Evolutionary conservation across 2,329 filamentous ascomycete genomes (phyloP).

Genomic region (Stemphylium lycopersici): DNA sequence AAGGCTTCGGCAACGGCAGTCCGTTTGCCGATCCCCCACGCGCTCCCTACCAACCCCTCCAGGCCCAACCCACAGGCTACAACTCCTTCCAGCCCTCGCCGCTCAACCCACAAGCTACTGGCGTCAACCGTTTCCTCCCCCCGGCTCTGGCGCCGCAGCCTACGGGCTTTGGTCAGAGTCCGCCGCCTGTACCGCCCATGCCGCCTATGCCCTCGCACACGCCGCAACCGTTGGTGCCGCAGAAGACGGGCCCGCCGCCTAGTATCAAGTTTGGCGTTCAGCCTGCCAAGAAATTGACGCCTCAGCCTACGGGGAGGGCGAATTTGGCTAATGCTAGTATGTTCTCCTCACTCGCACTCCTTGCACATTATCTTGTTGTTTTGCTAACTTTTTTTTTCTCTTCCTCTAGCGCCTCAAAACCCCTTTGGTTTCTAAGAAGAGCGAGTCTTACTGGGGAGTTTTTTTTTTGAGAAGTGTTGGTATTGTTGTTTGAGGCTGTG

Average conservation of each 20-base stretch:
- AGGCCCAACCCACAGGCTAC: conserved; percentile 50
- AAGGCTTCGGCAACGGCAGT: conserved; percentile 56
- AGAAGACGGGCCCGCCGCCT: conserved; percentile 85
- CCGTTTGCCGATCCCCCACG: conserved; percentile 62
- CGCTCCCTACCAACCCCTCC: conserved; percentile 48
- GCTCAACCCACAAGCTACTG: conserved; percentile 61
- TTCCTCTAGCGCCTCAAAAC: conserved; percentile 68
- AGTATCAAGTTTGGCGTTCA: conserved; percentile 87
- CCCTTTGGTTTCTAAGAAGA: conserved; percentile 76
- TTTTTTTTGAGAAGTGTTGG: too few relatives aligned
- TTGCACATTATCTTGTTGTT: too few relatives aligned
- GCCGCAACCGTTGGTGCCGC: conserved; percentile 71
- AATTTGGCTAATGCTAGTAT: conserved; percentile 96
- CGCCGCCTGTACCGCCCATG: conserved; percentile 64
- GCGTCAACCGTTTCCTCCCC: conserved; percentile 56
- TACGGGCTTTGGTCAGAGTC: conserved; percentile 60
- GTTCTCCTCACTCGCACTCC: too few relatives aligned
- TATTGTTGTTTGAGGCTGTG: not conserved
- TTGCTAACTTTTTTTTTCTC: conserved; percentile 38
- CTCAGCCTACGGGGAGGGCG: conserved; percentile 89
- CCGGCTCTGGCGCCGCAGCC: conserved; percentile 60
- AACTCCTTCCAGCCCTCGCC: conserved; percentile 42
- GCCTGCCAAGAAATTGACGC: conserved; percentile 74
- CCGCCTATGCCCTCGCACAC: conserved; percentile 55
- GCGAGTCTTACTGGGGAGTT: too few relatives aligned